phyloP scores from a whole-genome alignment of 371 early-diverging fungal species.

The Mucor irregularis region DNA sequence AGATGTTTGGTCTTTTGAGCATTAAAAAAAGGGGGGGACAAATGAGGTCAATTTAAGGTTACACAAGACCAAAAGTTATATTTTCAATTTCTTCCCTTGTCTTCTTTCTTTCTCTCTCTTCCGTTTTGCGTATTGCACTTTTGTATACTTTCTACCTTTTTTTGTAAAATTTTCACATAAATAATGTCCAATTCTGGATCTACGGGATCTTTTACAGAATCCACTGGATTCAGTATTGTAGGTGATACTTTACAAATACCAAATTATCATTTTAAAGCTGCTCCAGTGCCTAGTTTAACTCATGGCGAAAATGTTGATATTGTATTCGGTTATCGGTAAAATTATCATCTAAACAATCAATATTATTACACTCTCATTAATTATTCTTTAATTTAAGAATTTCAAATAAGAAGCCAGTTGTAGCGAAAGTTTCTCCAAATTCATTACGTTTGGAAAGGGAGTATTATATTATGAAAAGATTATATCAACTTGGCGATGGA shows the following conservation, averaged over 20 bases:
- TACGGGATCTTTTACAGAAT: conserved; percentile 34
- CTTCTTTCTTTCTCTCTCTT: conserved; percentile 2
- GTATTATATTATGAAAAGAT: conserved; percentile 41
- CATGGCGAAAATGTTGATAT: conserved; percentile 43
- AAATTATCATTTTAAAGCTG: conserved; percentile 42
- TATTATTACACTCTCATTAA: neutral
- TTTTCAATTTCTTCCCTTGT: too few species aligned
- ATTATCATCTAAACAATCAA: neutral
- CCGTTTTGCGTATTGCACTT: too few species aligned
- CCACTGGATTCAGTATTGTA: conserved; percentile 20
- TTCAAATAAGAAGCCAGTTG: conserved; percentile 36
- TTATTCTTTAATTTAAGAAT: conserved; percentile 19
- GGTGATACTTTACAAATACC: conserved; percentile 38
- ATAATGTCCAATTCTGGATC: conserved; percentile 40
- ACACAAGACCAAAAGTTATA: too few species aligned
- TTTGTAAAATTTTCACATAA: neutral
- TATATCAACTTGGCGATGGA: conserved; percentile 39
- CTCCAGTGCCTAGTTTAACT: conserved; percentile 31
- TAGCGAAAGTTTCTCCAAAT: conserved; percentile 41
- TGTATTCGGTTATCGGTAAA: conserved; percentile 41
- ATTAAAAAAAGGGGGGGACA: conserved; percentile 1
- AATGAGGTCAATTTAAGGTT: neutral
- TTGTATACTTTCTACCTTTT: neutral
- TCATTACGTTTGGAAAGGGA: conserved; percentile 46
- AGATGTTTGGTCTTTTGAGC: too few species aligned